Evolutionary conservation across 768 basidiomycete genomes (phyloP).

Genomic region (Boletus vermiculosoides): DNA sequence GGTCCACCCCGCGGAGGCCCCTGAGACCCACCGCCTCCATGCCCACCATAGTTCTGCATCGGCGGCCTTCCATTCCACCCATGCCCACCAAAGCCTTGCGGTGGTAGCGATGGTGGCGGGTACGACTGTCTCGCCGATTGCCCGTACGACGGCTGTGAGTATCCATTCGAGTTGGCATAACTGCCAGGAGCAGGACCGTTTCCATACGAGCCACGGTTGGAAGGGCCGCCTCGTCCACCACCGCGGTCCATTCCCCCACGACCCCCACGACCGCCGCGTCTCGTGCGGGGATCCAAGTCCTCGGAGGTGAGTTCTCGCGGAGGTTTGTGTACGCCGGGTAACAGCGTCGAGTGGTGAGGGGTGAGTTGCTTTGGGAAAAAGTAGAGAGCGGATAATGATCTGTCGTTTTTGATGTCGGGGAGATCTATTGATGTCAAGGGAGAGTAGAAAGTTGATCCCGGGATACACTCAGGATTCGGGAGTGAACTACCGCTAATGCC

Average conservation of each 20-base stretch:
- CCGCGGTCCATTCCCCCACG: conserved; percentile 41
- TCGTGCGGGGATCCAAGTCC: conserved; percentile 68
- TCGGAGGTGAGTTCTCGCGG: conserved; percentile 58
- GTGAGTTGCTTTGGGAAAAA: conserved; percentile 84
- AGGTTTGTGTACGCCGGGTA: conserved; percentile 67
- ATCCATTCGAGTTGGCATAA: conserved; percentile 19
- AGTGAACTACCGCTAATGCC: conserved; percentile 80
- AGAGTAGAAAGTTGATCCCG: conserved; percentile 85
- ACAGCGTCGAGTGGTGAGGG: conserved; percentile 81
- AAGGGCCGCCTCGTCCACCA: conserved; percentile 33
- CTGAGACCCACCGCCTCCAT: conserved; percentile 31
- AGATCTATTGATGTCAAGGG: conserved; percentile 61
- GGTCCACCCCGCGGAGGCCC: conserved; percentile 27
- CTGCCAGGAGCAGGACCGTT: conserved; percentile 4
- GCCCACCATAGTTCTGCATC: conserved; percentile 32
- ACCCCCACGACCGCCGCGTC: conserved; percentile 51
- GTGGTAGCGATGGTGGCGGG: conserved; percentile 4
- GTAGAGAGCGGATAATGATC: conserved; percentile 83
- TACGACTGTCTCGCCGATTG: conserved; percentile 21
- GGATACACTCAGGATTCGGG: conserved; percentile 85
- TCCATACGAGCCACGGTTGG: conserved; percentile 24
- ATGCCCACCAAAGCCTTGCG: conserved; percentile 31
- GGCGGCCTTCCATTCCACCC: conserved; percentile 35
- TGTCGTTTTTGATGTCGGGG: conserved; percentile 83
- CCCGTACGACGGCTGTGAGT: conserved; percentile 20